Evolutionary conservation across 306 rosid species (phyloP), one percentile per base, ranked within the genome.

Genomic region (Fragaria vesca): DNA sequence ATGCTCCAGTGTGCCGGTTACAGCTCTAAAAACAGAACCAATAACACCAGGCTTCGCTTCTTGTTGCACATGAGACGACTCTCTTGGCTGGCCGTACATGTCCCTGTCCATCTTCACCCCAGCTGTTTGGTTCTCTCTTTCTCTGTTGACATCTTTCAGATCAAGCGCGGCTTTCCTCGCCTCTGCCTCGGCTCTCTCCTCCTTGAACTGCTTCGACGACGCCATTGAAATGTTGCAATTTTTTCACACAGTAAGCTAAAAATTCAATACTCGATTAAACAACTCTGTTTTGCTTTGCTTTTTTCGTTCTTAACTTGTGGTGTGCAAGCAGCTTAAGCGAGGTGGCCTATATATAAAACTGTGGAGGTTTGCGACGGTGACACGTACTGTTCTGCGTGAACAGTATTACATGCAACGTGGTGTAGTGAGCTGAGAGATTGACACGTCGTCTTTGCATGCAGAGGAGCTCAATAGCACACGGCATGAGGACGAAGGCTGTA

Each of bases 121-220:
- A 0, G 48, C 26, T 3, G n/a, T 32, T 1, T 82, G 82, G 8
- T 2, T 18, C 34, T 71, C 81, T 24, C 20, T 67, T n/a, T 71
- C 77, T 81, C 81, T 81, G 52, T 78, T 80, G 0, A 75, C 74
- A 18, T 92, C 91, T 24, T 81, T 80, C 6, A 91, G 79, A 47
- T 89, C 95, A 21, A 83, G 69, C 5, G 97, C 93, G 0, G 92
- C 90, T 1, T 85, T 88, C 42, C 82, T 89, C 2, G 89, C 86
- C 0, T 89, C 92, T 50, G 90, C 97, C 83, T 88, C 92, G 0
- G 97, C 97, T 80, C 85, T 75, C 79, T 87, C 89, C 42, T 86
- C 80, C 80, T 87, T 91, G 82, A 81, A 81, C 40, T 85, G 79
- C 45, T 34, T 50, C 10, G 92, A 63, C 18, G 90, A 90, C 24